Evolutionary conservation across 169 alveolate species (phyloP).

Genomic region (Fabrea salina): DNA sequence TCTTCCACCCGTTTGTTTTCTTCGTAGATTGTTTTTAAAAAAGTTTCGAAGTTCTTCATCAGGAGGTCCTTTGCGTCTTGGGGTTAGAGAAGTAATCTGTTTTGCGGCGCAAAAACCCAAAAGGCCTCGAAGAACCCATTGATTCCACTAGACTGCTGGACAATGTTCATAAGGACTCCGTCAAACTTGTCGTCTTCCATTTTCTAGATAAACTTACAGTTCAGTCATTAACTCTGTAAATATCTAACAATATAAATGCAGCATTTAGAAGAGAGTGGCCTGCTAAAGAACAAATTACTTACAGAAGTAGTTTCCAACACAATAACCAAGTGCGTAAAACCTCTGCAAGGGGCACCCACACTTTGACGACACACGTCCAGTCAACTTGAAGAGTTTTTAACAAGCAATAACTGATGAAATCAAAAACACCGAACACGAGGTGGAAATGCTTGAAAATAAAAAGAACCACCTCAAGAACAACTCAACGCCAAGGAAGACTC

Average conservation of each 20-base stretch:
- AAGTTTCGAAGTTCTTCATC: constrained; percentile 52
- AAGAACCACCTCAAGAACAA: constrained; percentile 73
- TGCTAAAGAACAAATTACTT: too few species aligned
- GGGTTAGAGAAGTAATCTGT: constrained; percentile 92
- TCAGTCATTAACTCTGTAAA: not conserved
- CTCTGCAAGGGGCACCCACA: too few species aligned
- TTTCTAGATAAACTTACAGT: not conserved
- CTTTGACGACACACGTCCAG: too few species aligned
- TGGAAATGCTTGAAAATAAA: constrained; percentile 64
- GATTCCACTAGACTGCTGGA: constrained; percentile 92
- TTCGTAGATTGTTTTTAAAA: too few species aligned
- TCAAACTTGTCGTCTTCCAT: constrained; percentile 81
- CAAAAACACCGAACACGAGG: constrained; percentile 79
- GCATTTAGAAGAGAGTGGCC: too few species aligned
- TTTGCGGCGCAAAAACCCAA: constrained; percentile 93
- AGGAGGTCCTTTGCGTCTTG: constrained; percentile 64
- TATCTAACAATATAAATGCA: too few species aligned
- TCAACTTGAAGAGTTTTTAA: too few species aligned
- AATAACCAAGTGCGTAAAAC: too few species aligned
- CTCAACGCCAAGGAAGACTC: constrained; percentile 73
- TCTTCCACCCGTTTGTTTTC: constrained; percentile 50
- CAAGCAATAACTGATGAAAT: constrained; percentile 72
- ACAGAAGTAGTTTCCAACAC: too few species aligned
- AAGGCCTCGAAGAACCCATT: constrained; percentile 89
- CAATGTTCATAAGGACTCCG: constrained; percentile 86